Percentiles rank a stretch among this genome's conserved stretches.
These are phyloP conservation scores for Cadophora malorum DNA, from an alignment of 2,329 filamentous ascomycete species.

Conservation along the genomic window DNA sequence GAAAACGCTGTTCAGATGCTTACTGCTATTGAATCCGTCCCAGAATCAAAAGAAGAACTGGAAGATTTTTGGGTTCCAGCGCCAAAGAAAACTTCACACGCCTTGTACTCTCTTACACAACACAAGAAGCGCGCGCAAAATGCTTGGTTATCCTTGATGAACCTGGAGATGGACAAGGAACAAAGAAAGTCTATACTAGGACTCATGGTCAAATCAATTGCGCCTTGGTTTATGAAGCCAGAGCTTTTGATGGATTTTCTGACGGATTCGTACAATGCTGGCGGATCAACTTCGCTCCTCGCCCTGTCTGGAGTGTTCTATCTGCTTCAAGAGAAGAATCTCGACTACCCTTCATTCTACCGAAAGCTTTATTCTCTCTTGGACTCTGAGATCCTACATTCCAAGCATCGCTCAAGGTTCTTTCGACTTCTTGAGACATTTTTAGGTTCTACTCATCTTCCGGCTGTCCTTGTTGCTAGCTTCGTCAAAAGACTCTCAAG, in stretches of 20 bases:
- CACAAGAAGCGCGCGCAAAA: constrained; percentile 85
- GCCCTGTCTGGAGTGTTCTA: constrained; percentile 94
- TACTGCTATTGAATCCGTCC: constrained; percentile 72
- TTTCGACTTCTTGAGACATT: constrained; percentile 93
- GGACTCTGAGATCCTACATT: constrained; percentile 85
- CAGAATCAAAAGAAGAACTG: constrained; percentile 69
- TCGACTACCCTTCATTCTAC: constrained; percentile 97
- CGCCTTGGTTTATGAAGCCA: constrained; percentile 87
- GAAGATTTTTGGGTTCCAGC: constrained; percentile 70
- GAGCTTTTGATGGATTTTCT: constrained; percentile 95
- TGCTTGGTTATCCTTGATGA: constrained; percentile 83
- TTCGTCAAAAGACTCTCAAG: constrained; percentile 94
- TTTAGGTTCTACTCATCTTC: constrained; percentile 88
- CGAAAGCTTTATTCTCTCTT: constrained; percentile 91
- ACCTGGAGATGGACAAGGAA: constrained; percentile 67
- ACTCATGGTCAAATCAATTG: constrained; percentile 77
- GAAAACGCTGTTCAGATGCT: constrained; percentile 67
- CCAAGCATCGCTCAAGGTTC: constrained; percentile 91
- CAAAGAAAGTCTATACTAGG: constrained; percentile 82
- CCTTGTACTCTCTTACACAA: constrained; percentile 67
- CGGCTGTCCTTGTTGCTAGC: constrained; percentile 87
- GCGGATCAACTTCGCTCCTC: constrained; percentile 85
- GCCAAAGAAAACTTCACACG: constrained; percentile 71
- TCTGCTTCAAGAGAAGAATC: constrained; percentile 88
- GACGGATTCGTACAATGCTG: constrained; percentile 88